These are phyloP conservation scores for Eutypa lata DNA, from an alignment of 2,329 filamentous ascomycete genomes.

Conservation along the genomic window DNA sequence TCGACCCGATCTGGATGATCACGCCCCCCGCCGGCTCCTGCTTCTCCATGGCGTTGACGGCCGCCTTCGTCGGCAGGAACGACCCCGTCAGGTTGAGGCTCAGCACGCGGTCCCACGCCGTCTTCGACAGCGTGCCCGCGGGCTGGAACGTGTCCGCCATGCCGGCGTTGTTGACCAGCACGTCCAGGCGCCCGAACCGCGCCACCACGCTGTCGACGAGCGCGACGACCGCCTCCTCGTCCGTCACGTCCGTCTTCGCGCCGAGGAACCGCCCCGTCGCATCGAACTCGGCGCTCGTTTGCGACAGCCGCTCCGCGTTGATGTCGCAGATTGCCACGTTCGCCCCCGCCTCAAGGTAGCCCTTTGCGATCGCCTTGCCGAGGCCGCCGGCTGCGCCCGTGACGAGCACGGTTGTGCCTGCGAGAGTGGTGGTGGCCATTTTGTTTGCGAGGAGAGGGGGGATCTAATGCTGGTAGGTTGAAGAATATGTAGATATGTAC, in stretches of 20 bases:
- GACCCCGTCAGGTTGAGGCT: conserved; percentile 55
- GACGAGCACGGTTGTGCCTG: conserved; percentile 27
- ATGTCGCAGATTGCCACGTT: conserved; percentile 33
- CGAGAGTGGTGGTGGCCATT: conserved; percentile 1
- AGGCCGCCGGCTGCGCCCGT: conserved; percentile 32
- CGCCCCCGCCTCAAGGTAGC: conserved; percentile 27
- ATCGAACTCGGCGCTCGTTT: conserved; percentile 7
- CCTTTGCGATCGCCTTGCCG: conserved; percentile 28
- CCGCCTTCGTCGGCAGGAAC: conserved; percentile 48
- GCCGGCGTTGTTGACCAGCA: conserved; percentile 58
- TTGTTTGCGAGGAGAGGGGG: no score
- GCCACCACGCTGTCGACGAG: conserved; percentile 21
- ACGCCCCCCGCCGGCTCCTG: conserved; percentile 3
- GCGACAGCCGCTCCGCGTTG: conserved; percentile 13
- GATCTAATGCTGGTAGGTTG: no score
- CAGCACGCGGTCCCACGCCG: conserved; percentile 52
- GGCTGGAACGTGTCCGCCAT: conserved; percentile 56
- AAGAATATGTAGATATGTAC: no score
- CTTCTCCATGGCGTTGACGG: conserved; percentile 44
- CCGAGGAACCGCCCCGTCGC: conserved; percentile 21
- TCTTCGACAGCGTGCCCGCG: conserved; percentile 42
- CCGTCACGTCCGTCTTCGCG: conserved; percentile 27
- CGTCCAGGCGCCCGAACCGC: conserved; percentile 46
- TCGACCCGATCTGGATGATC: conserved; percentile 23
- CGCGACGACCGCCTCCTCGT: conserved; percentile 25